Conservation (phyloP, 495 filamentous ascomycete genomes). For the Bathelium albidoporum region DNA sequence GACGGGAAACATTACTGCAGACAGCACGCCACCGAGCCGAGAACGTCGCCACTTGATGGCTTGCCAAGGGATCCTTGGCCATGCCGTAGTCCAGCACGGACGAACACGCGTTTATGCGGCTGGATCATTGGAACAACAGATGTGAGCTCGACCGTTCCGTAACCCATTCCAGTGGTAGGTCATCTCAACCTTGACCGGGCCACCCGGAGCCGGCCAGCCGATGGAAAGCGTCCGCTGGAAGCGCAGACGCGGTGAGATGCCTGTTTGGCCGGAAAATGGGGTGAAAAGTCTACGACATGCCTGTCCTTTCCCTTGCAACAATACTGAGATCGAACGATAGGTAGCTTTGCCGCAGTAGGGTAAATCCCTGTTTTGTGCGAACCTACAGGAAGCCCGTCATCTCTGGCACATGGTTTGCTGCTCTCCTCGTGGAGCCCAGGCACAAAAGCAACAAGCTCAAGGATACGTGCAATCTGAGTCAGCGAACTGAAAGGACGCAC, state of each 20-base stretch:
- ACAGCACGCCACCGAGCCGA: neutral
- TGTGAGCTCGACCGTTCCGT: neutral
- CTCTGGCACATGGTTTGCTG: neutral
- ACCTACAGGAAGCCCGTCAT: neutral
- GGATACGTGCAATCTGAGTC: neutral
- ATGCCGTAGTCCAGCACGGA: neutral
- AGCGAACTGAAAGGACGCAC: neutral
- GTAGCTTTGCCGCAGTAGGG: neutral
- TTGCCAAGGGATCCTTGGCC: neutral
- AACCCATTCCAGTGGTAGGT: neutral
- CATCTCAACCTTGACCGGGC: neutral
- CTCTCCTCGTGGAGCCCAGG: neutral
- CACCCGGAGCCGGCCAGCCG: neutral
- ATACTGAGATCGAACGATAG: neutral
- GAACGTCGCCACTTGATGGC: neutral
- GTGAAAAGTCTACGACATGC: neutral
- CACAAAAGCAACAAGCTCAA: neutral
- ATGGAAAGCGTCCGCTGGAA: too few relatives aligned
- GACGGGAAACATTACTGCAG: neutral
- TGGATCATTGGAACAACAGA: neutral
- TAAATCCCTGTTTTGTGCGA: neutral
- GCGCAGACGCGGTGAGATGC: neutral
- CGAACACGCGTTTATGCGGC: neutral
- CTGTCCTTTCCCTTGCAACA: neutral
- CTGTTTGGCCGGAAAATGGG: neutral